Evolutionary conservation across 352 stramenopile species (phyloP), one percentile per base, ranked within the genome.

Genomic region (Phytophthora pseudosyringae): DNA sequence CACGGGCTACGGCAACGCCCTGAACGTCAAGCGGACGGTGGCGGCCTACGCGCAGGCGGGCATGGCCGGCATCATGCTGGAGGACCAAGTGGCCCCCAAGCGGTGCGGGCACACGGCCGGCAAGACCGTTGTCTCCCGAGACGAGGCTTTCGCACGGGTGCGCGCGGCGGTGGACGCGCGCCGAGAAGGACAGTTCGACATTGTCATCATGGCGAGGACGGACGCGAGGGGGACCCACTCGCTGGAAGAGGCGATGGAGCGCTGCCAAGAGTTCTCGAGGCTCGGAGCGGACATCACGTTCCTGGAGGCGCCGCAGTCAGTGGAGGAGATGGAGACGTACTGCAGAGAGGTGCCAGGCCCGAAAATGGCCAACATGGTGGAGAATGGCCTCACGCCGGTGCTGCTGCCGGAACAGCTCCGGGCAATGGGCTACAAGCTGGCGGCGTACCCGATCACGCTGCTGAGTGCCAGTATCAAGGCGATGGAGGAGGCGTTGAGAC

Each of bases 31-130:
- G 68, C 79, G 93, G 38, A 98, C 94, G 25, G 83, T 98, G 4
- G 83, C 84, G 26, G 90, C 85, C 2, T 98, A 98, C 73, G 93
- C 86, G 1, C 81, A 89, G 44, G 89, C 90, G 1, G 91, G 91
- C 3, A 97, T 98, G 89, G 93, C 86, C 11, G 93, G 91, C 18
- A 97, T 98, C 44, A 94, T 98, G 92, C 84, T 98, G 45, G 95
- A 98, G 74, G 93, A 98, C 78, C 93, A 98, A 74, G 80, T 98
- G 21, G 54, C 86, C 13, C 95, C 95, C 18, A 98, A 98, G 75
- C 75, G 92, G 69, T 98, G 93, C 67, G 93, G 93, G 48, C 95
- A 98, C 71, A 97, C 95, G 4, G 74, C 83, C 15, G 95, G 92
- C 39, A 98, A 98, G 59, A 81, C 78, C 15, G 90, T 98, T 15